Percentiles rank a stretch among this genome's conserved stretches.
Evolutionary conservation across 1,284 basidiomycete species (phyloP).

Genomic region (Pseudozyma tsukubaensis): DNA sequence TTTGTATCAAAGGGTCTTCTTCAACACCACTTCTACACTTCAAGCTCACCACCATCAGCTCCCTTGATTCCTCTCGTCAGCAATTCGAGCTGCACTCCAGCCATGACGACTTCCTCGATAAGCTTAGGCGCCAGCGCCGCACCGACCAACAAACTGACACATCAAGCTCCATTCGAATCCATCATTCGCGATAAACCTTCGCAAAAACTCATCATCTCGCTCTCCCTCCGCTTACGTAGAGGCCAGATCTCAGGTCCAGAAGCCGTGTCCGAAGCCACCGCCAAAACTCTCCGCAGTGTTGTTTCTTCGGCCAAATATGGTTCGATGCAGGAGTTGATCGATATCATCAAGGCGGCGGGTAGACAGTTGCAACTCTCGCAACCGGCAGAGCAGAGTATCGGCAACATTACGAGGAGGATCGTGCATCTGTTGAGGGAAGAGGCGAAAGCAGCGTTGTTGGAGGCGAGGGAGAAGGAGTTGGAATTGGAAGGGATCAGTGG

Average conservation of each 20-base stretch:
- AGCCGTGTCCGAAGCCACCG: conserved; percentile 84
- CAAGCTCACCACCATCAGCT: conserved; percentile 1
- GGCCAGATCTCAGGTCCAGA: conserved; percentile 51
- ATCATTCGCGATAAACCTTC: conserved; percentile 51
- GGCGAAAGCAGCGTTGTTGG: conserved; percentile 57
- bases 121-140: too few relatives aligned
- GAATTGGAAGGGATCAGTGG: too few relatives aligned
- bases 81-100: too few relatives aligned
- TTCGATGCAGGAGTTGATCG: conserved; percentile 86
- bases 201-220: conserved; percentile 49
- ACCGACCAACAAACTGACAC: conserved; percentile 14
- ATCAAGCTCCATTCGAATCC: conserved; percentile 37
- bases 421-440: conserved; percentile 94
- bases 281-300: conserved; percentile 86
- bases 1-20: background rate
- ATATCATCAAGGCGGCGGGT: conserved; percentile 83
- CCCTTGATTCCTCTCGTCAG: background rate
- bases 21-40: too few relatives aligned
- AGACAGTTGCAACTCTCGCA: conserved; percentile 85
- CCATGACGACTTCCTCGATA: too few relatives aligned
- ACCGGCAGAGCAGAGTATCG: conserved; percentile 89
- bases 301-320: conserved; percentile 86
- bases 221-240: conserved; percentile 51
- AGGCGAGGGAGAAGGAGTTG: conserved; percentile 41
- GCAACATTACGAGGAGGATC: conserved; percentile 91